These are phyloP conservation scores for Hypsizygus marmoreus DNA, from an alignment of 768 basidiomycete species.

Conservation along the genomic window DNA sequence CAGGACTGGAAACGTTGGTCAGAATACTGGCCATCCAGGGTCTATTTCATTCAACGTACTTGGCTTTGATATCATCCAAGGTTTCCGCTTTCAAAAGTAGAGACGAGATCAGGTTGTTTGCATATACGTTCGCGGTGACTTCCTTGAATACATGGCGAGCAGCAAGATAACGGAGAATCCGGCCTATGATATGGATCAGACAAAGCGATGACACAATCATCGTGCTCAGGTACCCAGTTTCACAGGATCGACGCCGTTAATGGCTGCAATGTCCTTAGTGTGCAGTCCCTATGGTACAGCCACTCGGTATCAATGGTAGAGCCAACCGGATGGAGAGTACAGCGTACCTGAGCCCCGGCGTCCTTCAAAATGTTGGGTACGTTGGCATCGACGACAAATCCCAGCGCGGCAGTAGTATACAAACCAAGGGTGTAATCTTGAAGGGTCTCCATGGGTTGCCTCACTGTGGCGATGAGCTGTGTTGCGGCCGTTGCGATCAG, in stretches of 20 bases:
- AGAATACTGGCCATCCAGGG: neutral
- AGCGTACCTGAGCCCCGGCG: neutral
- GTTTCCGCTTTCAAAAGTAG: conserved; percentile 29
- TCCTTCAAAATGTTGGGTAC: conserved; percentile 1
- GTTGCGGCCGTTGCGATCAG: conserved; percentile 1
- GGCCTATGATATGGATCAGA: conserved; percentile 20
- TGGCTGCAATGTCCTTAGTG: neutral
- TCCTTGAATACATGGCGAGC: conserved; percentile 38
- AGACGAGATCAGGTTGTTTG: conserved; percentile 36
- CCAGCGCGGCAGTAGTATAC: neutral
- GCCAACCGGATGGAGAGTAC: neutral
- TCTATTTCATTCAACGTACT: conserved; percentile 17
- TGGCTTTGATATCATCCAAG: conserved; percentile 22
- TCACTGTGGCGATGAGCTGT: neutral
- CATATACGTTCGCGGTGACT: conserved; percentile 31
- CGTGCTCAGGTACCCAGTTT: neutral
- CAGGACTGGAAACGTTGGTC: neutral
- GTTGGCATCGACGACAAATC: conserved; percentile 2
- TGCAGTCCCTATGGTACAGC: neutral
- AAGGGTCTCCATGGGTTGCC: neutral
- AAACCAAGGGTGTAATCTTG: neutral
- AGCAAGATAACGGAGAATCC: conserved; percentile 35
- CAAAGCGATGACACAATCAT: neutral
- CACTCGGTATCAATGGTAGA: neutral
- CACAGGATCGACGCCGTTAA: neutral